A percentile compares a stretch with the other conserved stretches of the same genome.
phyloP scores from a whole-genome alignment of 768 basidiomycete species.

The Trametopsis cervina region DNA sequence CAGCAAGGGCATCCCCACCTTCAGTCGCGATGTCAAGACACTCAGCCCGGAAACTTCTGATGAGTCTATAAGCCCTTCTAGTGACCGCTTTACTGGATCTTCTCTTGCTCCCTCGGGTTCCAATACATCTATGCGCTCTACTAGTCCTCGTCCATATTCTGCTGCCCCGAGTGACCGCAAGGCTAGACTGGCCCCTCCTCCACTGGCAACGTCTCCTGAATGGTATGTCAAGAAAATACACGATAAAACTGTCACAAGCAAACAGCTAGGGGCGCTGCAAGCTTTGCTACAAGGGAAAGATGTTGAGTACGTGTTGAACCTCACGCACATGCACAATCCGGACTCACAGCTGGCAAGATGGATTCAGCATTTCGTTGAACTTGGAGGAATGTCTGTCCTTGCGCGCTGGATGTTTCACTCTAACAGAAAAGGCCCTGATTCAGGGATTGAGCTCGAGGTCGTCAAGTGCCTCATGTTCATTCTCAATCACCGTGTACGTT shows the following conservation, averaged over 20 bases:
- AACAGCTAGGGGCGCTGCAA: constrained; percentile 69
- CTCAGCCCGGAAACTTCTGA: not conserved
- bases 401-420: constrained; percentile 74
- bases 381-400: constrained; percentile 77
- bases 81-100: not conserved
- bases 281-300: constrained; percentile 78
- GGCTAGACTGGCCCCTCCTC: not conserved
- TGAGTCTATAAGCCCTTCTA: not conserved
- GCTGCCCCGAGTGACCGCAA: not conserved
- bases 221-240: constrained; percentile 92
- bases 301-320: constrained; percentile 45
- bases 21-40: not conserved
- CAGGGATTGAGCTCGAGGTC: constrained; percentile 78
- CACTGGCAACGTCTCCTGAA: constrained; percentile 67
- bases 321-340: too few species aligned
- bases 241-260: constrained; percentile 74
- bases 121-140: not conserved
- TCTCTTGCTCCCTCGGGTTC: not conserved
- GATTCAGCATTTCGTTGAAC: constrained; percentile 67
- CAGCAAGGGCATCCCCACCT: not conserved
- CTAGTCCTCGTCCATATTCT: not conserved
- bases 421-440: constrained; percentile 65
- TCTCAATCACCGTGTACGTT: constrained; percentile 56
- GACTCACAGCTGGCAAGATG: constrained; percentile 57
- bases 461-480: constrained; percentile 83